Evolutionary conservation across 2,329 filamentous ascomycete species (phyloP).

Genomic region (Microcyclosporella mali): DNA sequence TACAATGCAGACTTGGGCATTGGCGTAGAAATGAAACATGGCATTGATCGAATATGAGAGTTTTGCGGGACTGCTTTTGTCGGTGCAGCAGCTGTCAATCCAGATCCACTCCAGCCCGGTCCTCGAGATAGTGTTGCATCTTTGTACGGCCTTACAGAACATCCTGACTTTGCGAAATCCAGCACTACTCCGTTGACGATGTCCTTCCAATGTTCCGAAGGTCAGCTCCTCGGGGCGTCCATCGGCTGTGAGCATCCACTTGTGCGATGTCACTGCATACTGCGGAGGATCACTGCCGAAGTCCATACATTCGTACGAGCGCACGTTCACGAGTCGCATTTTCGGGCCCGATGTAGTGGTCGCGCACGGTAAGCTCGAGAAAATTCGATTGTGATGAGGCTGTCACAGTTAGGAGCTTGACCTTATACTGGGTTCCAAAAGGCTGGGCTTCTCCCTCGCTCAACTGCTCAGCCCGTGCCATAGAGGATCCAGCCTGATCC

Average conservation of each 20-base stretch:
- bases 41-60: conserved; percentile 8
- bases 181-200: not conserved
- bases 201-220: conserved; percentile 1
- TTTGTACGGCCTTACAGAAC: not conserved
- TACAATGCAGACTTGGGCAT: conserved; percentile 15
- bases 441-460: too few species aligned
- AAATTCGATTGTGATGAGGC: too few species aligned
- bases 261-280: conserved; percentile 9
- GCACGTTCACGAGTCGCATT: conserved; percentile 7
- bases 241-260: conserved; percentile 1
- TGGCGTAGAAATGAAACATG: conserved; percentile 12
- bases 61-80: conserved; percentile 13
- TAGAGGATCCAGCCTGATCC: too few species aligned
- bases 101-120: conserved; percentile 14
- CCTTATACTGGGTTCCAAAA: too few species aligned
- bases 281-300: not conserved
- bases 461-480: too few species aligned
- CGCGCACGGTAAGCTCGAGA: too few species aligned
- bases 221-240: not conserved
- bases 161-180: conserved; percentile 7
- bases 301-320: conserved; percentile 1
- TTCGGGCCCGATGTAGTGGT: too few species aligned
- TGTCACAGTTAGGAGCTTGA: too few species aligned
- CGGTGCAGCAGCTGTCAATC: conserved; percentile 22
- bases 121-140: too few species aligned